phyloP scores from a whole-genome alignment of 768 basidiomycete species.

The Cantharellus anzutake region DNA sequence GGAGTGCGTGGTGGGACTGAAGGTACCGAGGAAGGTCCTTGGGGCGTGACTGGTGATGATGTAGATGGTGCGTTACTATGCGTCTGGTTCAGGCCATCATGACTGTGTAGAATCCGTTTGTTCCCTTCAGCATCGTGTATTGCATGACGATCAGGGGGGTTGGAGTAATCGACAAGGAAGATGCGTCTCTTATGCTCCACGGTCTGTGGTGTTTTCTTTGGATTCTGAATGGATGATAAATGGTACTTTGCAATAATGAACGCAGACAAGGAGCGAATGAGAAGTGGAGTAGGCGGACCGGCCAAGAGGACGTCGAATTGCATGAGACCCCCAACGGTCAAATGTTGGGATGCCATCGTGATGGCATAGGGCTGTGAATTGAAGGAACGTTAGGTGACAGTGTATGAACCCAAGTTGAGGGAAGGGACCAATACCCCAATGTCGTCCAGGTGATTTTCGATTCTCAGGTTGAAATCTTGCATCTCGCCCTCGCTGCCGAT shows the following conservation, averaged over 20 bases:
- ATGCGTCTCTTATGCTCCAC: neutral
- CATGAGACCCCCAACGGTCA: conserved; percentile 7
- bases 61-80: neutral
- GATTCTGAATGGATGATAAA: neutral
- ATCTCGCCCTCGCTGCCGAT: conserved; percentile 6
- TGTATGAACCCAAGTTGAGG: neutral
- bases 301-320: neutral
- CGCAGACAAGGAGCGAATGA: neutral
- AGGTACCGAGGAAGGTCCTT: neutral
- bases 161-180: neutral
- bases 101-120: no score
- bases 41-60: neutral
- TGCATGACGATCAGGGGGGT: neutral
- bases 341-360: conserved; percentile 6
- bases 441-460: neutral
- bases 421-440: neutral
- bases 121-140: neutral
- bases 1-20: neutral
- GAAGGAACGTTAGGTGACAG: neutral
- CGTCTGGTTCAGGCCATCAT: neutral
- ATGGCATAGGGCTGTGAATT: conserved; percentile 7
- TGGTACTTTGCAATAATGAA: neutral
- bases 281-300: neutral
- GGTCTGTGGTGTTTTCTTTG: neutral
- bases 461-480: conserved; percentile 5